phyloP scores from a whole-genome alignment of 176 grass and related monocot species.

The maize (Zea mays) region Zm-B73-REFERENCE-NAM-5.0 NC_050098.1:111306501-111307000 shows the following conservation, averaged over 20 bases:
- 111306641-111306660: not conserved
- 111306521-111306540: not conserved
- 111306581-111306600: not conserved
- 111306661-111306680: not conserved
- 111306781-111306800: constrained; percentile 15
- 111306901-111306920: constrained; percentile 52
- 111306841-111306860: constrained; percentile 67
- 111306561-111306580: not conserved
- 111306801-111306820: constrained; percentile 32
- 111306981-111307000: not conserved
- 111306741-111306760: constrained; percentile 56
- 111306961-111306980: constrained; percentile 31
- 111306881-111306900: not conserved
- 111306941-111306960: constrained; percentile 75
- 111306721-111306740: constrained; percentile 46
- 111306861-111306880: constrained; percentile 53
- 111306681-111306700: not conserved
- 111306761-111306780: constrained; percentile 64
- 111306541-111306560: not conserved
- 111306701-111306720: not conserved
- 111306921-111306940: constrained; percentile 37
- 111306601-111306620: too few species aligned
- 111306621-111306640: not conserved
- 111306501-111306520: not conserved
- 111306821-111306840: constrained; percentile 62